Evolutionary conservation across 129 eudicot genomes (phyloP).

Genomic region (Lactuca saligna): DNA sequence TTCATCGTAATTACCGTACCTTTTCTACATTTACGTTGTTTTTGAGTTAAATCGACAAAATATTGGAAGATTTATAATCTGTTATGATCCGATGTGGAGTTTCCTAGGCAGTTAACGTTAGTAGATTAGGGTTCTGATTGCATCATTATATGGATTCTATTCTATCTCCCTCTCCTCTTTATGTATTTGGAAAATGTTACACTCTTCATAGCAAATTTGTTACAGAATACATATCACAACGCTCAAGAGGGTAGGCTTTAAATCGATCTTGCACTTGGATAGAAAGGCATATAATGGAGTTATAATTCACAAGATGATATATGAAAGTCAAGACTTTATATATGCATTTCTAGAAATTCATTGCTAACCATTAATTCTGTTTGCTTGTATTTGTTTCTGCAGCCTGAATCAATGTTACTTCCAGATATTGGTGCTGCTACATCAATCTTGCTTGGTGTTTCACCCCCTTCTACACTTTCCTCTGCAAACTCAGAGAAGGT

Average conservation of each 20-base stretch:
- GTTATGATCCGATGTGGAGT: conserved; percentile 1
- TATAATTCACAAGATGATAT: no score
- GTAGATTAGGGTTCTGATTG: conserved; percentile 5
- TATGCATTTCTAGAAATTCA: no score
- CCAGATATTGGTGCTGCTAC: conserved; percentile 63
- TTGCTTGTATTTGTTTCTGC: conserved; percentile 21
- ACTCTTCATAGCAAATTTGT: background rate
- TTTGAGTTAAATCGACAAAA: background rate
- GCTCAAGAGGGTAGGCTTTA: no score
- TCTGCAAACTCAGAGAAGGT: conserved; percentile 68
- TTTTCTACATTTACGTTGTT: background rate
- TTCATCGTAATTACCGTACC: background rate
- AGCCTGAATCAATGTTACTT: conserved; percentile 46
- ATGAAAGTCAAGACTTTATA: no score
- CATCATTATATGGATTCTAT: background rate
- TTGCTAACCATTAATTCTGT: no score
- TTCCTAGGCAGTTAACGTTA: background rate
- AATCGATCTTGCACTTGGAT: no score
- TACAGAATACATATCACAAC: background rate
- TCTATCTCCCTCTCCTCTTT: background rate
- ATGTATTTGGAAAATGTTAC: background rate
- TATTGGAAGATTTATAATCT: background rate
- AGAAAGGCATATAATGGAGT: no score
- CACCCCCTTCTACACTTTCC: conserved; percentile 60
- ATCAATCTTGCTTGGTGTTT: conserved; percentile 65